Conservation (phyloP, 805 yeast species). For the Metschnikowia drakensbergensis region DNA sequence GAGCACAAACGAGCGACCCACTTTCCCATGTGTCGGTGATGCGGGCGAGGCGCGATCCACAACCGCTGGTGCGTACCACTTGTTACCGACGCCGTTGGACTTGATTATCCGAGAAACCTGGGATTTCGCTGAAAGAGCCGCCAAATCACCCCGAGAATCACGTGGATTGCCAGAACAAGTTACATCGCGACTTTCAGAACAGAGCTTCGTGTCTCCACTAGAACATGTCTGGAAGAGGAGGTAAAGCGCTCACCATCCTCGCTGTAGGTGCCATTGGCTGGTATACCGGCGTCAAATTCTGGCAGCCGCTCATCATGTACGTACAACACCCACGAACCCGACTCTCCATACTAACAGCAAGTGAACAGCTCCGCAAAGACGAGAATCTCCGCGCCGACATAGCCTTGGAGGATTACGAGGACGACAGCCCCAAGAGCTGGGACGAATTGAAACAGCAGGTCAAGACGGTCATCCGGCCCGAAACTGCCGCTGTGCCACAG, state of each 20-base stretch:
- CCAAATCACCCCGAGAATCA: too few species aligned
- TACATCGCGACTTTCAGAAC: too few species aligned
- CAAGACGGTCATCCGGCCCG: slow-evolving; percentile 31
- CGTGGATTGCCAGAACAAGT: too few species aligned
- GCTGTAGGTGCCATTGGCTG: slow-evolving; percentile 31
- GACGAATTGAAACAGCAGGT: slow-evolving; percentile 33
- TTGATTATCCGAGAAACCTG: too few species aligned
- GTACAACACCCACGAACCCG: slow-evolving; percentile 22
- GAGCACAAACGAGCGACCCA: too few species aligned
- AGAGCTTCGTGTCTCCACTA: background rate
- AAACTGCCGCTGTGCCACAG: background rate
- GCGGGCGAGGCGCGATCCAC: too few species aligned
- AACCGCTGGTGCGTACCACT: too few species aligned
- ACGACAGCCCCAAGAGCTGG: slow-evolving; percentile 37
- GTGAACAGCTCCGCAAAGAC: slow-evolving; percentile 62
- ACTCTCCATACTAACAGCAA: slow-evolving; percentile 17
- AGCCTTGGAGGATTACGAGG: slow-evolving; percentile 43
- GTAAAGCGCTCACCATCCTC: slow-evolving; percentile 22
- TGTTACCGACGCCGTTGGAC: too few species aligned
- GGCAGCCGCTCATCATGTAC: slow-evolving; percentile 69
- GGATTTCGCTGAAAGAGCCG: too few species aligned
- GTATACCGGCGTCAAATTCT: slow-evolving; percentile 58
- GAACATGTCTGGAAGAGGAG: slow-evolving; percentile 22
- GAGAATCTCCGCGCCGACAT: slow-evolving; percentile 63
- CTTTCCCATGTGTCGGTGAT: too few species aligned